phyloP scores from a whole-genome alignment of 177 flowering plant species.

The Vitis hybrid region DNA sequence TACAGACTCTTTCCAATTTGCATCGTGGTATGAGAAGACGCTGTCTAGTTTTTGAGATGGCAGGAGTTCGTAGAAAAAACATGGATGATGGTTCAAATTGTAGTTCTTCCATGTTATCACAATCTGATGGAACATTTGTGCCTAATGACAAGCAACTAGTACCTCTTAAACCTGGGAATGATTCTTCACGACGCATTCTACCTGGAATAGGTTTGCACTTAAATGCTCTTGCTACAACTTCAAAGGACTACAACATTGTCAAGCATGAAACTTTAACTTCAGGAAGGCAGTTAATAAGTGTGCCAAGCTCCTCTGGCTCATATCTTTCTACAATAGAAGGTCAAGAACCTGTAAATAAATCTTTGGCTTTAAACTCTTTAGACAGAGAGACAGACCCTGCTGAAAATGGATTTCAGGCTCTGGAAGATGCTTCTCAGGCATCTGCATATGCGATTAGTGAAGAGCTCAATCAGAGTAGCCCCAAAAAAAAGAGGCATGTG shows the following conservation, averaged over 20 bases:
- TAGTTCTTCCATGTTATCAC: conserved; percentile 31
- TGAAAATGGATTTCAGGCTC: conserved; percentile 32
- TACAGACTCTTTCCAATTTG: conserved; percentile 42
- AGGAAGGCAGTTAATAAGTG: conserved; percentile 36
- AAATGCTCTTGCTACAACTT: conserved; percentile 69
- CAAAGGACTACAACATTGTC: conserved; percentile 44
- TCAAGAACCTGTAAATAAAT: conserved; percentile 31
- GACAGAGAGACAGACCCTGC: conserved; percentile 35
- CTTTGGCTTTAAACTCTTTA: conserved; percentile 27
- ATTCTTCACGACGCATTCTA: conserved; percentile 52
- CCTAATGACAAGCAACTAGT: conserved; percentile 40
- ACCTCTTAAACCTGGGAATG: conserved; percentile 33
- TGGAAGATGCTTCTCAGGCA: conserved; percentile 45
- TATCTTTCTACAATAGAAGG: conserved; percentile 28
- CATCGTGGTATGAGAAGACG: conserved; percentile 88
- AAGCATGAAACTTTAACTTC: conserved; percentile 46
- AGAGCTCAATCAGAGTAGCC: conserved; percentile 67
- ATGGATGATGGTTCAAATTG: conserved; percentile 36
- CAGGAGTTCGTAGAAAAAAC: conserved; percentile 56
- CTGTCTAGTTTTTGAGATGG: conserved; percentile 79
- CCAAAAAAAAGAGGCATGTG: conserved; percentile 75
- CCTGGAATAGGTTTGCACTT: conserved; percentile 96
- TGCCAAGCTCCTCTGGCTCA: conserved; percentile 37
- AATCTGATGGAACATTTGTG: conserved; percentile 33
- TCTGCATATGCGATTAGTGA: conserved; percentile 36